Percentiles rank a stretch among this genome's conserved stretches.
phyloP scores from a whole-genome alignment of 805 yeast species.

The Blastobotrys terrestris region DNA sequence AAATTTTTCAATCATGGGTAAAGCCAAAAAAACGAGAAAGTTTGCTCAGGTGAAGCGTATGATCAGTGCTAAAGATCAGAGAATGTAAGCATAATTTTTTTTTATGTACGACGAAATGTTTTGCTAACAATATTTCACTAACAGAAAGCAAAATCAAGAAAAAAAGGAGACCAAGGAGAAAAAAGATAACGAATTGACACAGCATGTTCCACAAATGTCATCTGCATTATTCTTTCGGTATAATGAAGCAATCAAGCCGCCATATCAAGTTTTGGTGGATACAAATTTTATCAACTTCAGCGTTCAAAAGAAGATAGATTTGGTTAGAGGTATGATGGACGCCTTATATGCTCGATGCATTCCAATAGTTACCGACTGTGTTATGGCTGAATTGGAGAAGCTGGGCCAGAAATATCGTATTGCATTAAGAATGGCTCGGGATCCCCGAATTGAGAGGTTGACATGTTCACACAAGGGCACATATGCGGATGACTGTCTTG shows the following conservation, averaged over 20 bases:
- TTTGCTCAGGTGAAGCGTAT: slow-evolving; percentile 89
- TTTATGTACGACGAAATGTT: neutral
- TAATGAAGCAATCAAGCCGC: slow-evolving; percentile 94
- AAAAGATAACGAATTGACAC: slow-evolving; percentile 72
- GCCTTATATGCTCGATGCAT: slow-evolving; percentile 89
- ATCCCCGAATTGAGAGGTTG: slow-evolving; percentile 81
- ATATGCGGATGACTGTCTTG: slow-evolving; percentile 97
- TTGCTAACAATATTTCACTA: neutral
- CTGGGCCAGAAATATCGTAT: slow-evolving; percentile 92
- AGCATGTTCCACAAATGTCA: slow-evolving; percentile 85
- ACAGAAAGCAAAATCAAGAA: slow-evolving; percentile 38
- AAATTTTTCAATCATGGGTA: slow-evolving; percentile 58
- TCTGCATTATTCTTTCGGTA: slow-evolving; percentile 92
- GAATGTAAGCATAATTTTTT: slow-evolving; percentile 41
- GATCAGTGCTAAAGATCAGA: slow-evolving; percentile 63
- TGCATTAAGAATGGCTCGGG: slow-evolving; percentile 87
- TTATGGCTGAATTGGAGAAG: slow-evolving; percentile 95
- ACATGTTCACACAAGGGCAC: slow-evolving; percentile 93
- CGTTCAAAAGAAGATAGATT: slow-evolving; percentile 89
- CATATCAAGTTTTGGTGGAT: slow-evolving; percentile 92
- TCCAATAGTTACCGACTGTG: slow-evolving; percentile 95
- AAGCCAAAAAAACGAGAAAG: slow-evolving; percentile 94
- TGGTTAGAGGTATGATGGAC: slow-evolving; percentile 97
- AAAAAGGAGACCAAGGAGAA: slow-evolving; percentile 35
- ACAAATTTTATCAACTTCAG: slow-evolving; percentile 96